Conservation (phyloP, 2,329 filamentous ascomycete genomes). For the Aureobasidium sp. region DNA sequence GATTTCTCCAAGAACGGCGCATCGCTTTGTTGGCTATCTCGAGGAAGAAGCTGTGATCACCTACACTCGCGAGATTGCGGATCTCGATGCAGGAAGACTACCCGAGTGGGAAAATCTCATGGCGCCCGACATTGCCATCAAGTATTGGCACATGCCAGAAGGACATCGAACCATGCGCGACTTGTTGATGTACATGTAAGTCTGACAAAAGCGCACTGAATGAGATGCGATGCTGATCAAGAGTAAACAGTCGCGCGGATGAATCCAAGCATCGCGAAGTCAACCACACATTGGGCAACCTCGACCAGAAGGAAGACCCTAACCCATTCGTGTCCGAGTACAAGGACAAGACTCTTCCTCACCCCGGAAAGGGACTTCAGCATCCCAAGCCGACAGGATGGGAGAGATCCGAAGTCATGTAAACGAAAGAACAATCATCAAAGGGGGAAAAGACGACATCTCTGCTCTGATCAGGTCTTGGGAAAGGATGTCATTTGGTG, state of each 20-base stretch:
- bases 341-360: slow-evolving; percentile 59
- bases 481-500: background rate
- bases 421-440: background rate
- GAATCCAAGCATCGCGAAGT: slow-evolving; percentile 78
- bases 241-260: slow-evolving; percentile 52
- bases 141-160: slow-evolving; percentile 93
- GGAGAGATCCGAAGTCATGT: slow-evolving; percentile 66
- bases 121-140: slow-evolving; percentile 81
- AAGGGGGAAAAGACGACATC: background rate
- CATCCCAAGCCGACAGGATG: slow-evolving; percentile 66
- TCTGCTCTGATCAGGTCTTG: background rate
- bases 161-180: slow-evolving; percentile 76
- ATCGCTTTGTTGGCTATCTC: slow-evolving; percentile 93
- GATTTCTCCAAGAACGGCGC: slow-evolving; percentile 75
- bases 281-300: slow-evolving; percentile 88
- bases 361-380: slow-evolving; percentile 62
- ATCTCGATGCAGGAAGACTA: slow-evolving; percentile 76
- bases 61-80: slow-evolving; percentile 81
- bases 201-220: slow-evolving; percentile 23
- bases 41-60: slow-evolving; percentile 97
- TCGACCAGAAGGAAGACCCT: slow-evolving; percentile 77
- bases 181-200: slow-evolving; percentile 68
- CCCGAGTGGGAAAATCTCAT: slow-evolving; percentile 72
- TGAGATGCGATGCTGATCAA: background rate
- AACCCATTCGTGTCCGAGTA: slow-evolving; percentile 88